Percentiles rank a stretch among this genome's conserved stretches.
Evolutionary conservation across 148 eudicot genomes (phyloP).

Genomic region (Vaccinium macrocarpon): DNA sequence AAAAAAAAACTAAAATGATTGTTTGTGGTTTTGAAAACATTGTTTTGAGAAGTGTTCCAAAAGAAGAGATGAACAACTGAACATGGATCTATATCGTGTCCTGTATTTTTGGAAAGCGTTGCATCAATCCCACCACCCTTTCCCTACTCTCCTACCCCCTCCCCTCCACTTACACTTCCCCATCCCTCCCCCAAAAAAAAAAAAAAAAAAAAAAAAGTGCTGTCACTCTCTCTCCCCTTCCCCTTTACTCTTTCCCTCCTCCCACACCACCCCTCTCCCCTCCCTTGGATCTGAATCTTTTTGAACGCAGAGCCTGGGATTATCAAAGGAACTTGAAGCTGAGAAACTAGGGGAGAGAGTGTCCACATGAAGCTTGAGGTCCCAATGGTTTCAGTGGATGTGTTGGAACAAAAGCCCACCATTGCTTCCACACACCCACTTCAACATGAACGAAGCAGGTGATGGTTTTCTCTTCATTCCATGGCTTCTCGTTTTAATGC

Average conservation of each 20-base stretch:
- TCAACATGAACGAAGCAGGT: background rate
- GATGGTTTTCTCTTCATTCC: background rate
- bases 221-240: background rate
- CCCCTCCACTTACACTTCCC: background rate
- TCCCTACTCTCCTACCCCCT: background rate
- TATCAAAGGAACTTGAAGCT: conserved; percentile 52
- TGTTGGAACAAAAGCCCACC: conserved; percentile 21
- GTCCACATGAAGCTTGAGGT: background rate
- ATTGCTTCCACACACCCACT: background rate
- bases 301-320: conserved; percentile 61
- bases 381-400: conserved; percentile 24
- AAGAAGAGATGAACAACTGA: background rate
- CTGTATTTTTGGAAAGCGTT: background rate
- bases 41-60: background rate
- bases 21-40: background rate
- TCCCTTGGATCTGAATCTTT: conserved; percentile 71
- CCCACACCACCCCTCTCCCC: conserved; percentile 14
- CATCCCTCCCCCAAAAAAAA: too few relatives aligned
- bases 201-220: too few relatives aligned
- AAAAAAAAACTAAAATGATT: background rate
- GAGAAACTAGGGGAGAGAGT: conserved; percentile 22
- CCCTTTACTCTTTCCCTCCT: background rate
- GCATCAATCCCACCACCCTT: background rate
- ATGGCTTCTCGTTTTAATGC: background rate
- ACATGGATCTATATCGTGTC: background rate